phyloP scores from a whole-genome alignment of 768 basidiomycete genomes.

The Tricholoma terreum region DNA sequence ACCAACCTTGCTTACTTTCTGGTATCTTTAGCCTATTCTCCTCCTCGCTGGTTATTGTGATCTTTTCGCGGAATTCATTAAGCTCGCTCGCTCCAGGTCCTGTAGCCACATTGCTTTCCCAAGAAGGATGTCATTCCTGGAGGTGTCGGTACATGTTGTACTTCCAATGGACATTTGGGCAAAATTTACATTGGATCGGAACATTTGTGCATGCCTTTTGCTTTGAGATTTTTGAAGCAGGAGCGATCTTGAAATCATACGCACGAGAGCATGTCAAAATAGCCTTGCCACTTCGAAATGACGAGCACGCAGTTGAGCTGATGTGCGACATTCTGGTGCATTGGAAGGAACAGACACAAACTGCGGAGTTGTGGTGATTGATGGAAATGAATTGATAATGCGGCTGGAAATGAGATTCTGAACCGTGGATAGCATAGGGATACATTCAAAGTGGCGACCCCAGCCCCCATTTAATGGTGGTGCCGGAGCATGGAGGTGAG shows the following conservation, averaged over 20 bases:
- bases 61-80: not conserved
- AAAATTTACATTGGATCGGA: slow-evolving; percentile 21
- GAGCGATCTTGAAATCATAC: slow-evolving; percentile 12
- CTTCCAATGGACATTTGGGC: slow-evolving; percentile 24
- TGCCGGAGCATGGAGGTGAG: no score
- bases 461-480: not conserved
- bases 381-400: no score
- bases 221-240: slow-evolving; percentile 11
- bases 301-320: no score
- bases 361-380: no score
- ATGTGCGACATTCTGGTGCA: no score
- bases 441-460: no score
- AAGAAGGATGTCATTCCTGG: slow-evolving; percentile 17
- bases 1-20: not conserved
- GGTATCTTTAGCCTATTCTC: not conserved
- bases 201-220: slow-evolving; percentile 26
- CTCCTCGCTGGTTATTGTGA: not conserved
- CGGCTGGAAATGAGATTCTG: no score
- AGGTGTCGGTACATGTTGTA: slow-evolving; percentile 15
- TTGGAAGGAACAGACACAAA: no score
- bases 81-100: not conserved
- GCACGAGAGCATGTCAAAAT: slow-evolving; percentile 10
- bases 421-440: no score
- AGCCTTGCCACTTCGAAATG: slow-evolving; percentile 17
- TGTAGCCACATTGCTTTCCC: slow-evolving; percentile 6